Conservation (phyloP, 495 filamentous ascomycete genomes). For the Lepraria neglecta region DNA sequence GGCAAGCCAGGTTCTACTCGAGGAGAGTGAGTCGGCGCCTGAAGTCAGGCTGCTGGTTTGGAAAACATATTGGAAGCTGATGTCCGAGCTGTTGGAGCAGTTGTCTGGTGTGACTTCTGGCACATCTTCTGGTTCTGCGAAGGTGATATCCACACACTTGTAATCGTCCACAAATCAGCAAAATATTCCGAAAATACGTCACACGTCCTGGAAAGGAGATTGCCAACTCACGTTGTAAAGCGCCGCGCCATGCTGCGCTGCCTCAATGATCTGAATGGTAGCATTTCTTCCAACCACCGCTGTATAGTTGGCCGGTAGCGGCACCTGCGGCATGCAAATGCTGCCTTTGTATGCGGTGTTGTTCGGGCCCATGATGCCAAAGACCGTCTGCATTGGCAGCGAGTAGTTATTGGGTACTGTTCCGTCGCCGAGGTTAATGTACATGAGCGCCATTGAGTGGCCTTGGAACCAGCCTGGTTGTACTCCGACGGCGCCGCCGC, state of each 20-base stretch:
- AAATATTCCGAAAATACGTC: too few species aligned
- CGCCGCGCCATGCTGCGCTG: constrained; percentile 80
- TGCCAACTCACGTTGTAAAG: constrained; percentile 73
- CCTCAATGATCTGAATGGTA: constrained; percentile 90
- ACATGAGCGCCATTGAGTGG: constrained; percentile 76
- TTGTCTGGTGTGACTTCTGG: constrained; percentile 66
- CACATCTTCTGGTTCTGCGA: constrained; percentile 70
- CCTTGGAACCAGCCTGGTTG: constrained; percentile 96
- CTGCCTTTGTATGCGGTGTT: constrained; percentile 78
- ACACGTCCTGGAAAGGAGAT: background rate
- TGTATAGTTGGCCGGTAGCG: constrained; percentile 66
- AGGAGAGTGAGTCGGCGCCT: constrained; percentile 14
- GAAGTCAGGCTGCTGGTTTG: constrained; percentile 37
- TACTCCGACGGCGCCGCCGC: constrained; percentile 76
- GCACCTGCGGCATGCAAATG: constrained; percentile 84
- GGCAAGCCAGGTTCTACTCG: constrained; percentile 21
- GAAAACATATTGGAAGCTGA: constrained; percentile 71
- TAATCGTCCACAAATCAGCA: background rate
- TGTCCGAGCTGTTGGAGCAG: constrained; percentile 74
- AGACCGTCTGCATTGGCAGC: constrained; percentile 71
- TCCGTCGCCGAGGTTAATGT: constrained; percentile 91
- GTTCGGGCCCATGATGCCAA: constrained; percentile 77
- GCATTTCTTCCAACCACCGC: constrained; percentile 80
- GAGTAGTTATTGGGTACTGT: constrained; percentile 83
- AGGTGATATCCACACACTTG: constrained; percentile 87